A percentile compares a stretch with the other conserved stretches of the same genome.
phyloP scores from a whole-genome alignment of 345 rosid species.

The Cardiospermum halicacabum region DNA sequence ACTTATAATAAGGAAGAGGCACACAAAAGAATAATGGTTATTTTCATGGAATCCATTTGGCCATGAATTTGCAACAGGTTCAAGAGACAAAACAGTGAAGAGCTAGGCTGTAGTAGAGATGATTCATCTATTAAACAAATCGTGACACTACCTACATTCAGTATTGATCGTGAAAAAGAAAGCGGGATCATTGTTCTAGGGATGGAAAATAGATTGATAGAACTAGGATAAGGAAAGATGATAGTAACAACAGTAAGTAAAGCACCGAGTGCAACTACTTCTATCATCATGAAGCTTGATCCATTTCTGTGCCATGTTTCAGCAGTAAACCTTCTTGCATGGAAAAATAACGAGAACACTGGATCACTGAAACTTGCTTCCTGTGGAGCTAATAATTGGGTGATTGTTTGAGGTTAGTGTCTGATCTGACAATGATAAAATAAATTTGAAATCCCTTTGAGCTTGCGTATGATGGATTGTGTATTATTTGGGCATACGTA shows the following conservation, averaged over 20 bases:
- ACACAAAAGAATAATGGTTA: conserved; percentile 96
- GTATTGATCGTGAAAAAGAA: conserved; percentile 41
- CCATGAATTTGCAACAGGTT: conserved; percentile 84
- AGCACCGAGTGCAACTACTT: conserved; percentile 26
- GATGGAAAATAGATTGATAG: conserved; percentile 75
- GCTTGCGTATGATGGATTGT: too few species aligned
- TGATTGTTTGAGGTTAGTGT: conserved; percentile 54
- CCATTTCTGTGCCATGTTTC: conserved; percentile 76
- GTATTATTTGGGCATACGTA: too few species aligned
- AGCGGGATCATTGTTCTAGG: conserved; percentile 67
- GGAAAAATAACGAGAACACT: conserved; percentile 45
- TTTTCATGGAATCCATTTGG: conserved; percentile 95
- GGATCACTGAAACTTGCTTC: conserved; percentile 57
- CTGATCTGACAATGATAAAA: not conserved
- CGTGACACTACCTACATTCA: conserved; percentile 52
- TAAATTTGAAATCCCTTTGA: conserved; percentile 2
- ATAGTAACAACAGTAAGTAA: conserved; percentile 19
- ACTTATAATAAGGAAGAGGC: conserved; percentile 72
- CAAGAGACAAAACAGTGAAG: conserved; percentile 92
- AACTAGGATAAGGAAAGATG: conserved; percentile 43
- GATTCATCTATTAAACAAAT: conserved; percentile 44
- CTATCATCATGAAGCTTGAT: conserved; percentile 37
- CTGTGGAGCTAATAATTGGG: conserved; percentile 81
- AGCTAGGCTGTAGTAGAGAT: conserved; percentile 68
- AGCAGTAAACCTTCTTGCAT: conserved; percentile 63